These are phyloP conservation scores for Spergularia bocconei DNA, from an alignment of 148 eudicot species.

Conservation along the genomic window DNA sequence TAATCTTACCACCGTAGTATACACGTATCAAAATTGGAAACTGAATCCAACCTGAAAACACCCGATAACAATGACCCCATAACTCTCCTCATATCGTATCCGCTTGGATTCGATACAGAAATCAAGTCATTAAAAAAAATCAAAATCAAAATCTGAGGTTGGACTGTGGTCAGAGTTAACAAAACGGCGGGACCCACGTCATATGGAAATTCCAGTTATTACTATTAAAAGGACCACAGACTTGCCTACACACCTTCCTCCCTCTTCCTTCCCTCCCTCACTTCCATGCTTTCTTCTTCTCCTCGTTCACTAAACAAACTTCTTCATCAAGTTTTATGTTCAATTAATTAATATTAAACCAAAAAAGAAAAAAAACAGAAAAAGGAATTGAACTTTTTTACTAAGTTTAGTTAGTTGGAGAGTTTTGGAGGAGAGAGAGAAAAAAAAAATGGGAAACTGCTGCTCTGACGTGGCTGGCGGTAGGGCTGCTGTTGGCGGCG, in stretches of 20 bases:
- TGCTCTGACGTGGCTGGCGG: constrained; percentile 80
- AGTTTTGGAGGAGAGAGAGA: neutral
- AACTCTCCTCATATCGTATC: no score
- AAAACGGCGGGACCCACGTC: constrained; percentile 14
- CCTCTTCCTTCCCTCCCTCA: neutral
- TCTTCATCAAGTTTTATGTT: neutral
- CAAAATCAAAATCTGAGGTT: no score
- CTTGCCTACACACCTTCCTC: constrained; percentile 17
- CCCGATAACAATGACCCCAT: no score
- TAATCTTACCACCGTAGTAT: no score
- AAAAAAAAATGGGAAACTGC: constrained; percentile 74
- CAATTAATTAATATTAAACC: neutral
- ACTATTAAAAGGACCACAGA: neutral
- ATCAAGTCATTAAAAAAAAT: no score
- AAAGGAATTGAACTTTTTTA: neutral
- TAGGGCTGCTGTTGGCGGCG: constrained; percentile 61
- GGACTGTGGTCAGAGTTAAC: neutral
- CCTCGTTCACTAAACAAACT: neutral
- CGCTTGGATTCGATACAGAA: no score
- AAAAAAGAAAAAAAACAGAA: neutral
- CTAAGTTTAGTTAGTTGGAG: neutral
- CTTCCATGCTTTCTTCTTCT: neutral
- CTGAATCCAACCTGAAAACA: no score
- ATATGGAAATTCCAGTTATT: constrained; percentile 2
- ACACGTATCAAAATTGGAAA: no score